Percentiles rank a stretch among this genome's conserved stretches.
These are phyloP conservation scores for Setomelanomma holmii DNA, from an alignment of 2,329 filamentous ascomycete genomes.

Conservation along the genomic window DNA sequence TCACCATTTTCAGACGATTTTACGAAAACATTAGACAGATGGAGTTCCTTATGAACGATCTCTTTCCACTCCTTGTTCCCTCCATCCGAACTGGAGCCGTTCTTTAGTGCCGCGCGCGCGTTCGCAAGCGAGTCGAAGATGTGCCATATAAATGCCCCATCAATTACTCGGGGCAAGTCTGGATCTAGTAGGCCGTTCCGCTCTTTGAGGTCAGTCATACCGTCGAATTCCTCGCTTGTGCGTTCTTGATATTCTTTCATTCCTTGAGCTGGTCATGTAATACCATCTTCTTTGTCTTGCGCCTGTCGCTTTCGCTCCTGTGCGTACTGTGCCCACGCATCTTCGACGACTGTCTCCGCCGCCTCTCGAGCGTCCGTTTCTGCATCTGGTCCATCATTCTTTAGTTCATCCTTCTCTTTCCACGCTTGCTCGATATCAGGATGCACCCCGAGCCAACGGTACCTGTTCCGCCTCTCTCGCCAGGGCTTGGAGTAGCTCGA, in stretches of 20 bases:
- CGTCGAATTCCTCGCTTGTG: neutral
- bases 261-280: neutral
- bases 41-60: constrained; percentile 7
- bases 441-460: neutral
- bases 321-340: neutral
- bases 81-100: neutral
- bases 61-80: constrained; percentile 4
- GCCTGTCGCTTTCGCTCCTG: neutral
- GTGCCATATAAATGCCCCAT: constrained; percentile 9
- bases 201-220: neutral
- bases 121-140: constrained; percentile 8
- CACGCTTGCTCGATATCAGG: neutral
- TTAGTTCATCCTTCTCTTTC: neutral
- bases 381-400: neutral
- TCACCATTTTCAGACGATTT: neutral
- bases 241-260: neutral
- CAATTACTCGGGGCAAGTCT: neutral
- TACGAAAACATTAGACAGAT: constrained; percentile 9
- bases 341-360: neutral
- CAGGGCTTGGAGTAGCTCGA: neutral
- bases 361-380: neutral
- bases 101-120: constrained; percentile 1
- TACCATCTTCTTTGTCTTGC: neutral
- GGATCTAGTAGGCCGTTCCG: neutral
- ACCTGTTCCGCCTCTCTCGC: neutral